Evolutionary conservation across 106 monocot genomes (phyloP), one percentile per base, ranked within the genome.

Genomic region (Xerophyta viscosa): DNA sequence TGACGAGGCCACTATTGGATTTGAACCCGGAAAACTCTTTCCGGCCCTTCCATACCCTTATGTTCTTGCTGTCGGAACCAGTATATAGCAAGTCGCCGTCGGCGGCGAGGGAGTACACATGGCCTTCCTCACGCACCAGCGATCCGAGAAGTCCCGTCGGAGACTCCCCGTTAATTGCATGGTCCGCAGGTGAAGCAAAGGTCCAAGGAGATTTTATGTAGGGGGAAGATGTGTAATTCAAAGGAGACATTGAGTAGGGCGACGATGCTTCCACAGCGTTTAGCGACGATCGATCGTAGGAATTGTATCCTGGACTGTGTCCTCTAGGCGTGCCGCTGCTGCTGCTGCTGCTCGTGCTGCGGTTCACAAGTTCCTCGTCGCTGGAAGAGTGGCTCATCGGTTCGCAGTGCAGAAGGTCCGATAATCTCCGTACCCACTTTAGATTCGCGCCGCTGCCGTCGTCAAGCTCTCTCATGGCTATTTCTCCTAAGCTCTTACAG

Each of bases 71-170:
- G 27, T 81, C 77, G 21, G 86, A 81, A 2, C 86, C 86, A 12
- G 86, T 86, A 60, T 81, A 86, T 45, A 86, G 70, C 20, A 86
- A 58, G 25, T 81, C 77, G 28, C 77, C 86, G 30, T 66, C 46
- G 26, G 81, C 62, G 41, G 86, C 86, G 6, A 86, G 73, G 24
- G 86, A 86, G 69, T 81, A 86, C 23, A 86, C 73, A 44, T 86
- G 86, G 15, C 86, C 86, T 41, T 77, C 80, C 45, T 86, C 77
- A 17, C 80, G 66, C n/a, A 80, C 72, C 24, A 86, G 69, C 14
- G 86, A 86, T 12, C 73, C 72, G 12, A 86, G 22, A 19, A 86
- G 65, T 23, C 71, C 71, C 37, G 72, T 53, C 20, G 36, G 2
- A 24, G 61, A 20, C 27, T 54, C 39, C 36, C 64, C 60, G 18